phyloP scores from a whole-genome alignment of 345 rosid species.

The Linum usitatissimum region DNA sequence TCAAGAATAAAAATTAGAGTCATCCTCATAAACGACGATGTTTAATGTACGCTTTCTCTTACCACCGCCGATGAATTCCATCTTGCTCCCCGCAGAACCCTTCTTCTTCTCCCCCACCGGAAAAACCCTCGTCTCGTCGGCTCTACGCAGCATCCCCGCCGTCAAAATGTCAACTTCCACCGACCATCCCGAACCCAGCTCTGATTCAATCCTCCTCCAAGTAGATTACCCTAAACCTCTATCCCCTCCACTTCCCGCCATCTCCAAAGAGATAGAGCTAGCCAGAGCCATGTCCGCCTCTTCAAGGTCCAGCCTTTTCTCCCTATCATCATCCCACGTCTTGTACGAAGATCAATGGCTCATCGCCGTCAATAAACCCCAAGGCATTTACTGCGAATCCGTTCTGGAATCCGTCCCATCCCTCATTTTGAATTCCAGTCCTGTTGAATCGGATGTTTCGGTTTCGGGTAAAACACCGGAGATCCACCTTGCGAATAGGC shows the following conservation, averaged over 20 bases:
- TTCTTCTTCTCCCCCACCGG: not conserved
- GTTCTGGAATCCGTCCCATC: not conserved
- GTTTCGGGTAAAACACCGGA: conserved; percentile 34
- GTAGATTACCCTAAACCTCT: conserved; percentile 29
- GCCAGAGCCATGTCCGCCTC: conserved; percentile 74
- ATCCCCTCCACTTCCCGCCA: conserved; percentile 53
- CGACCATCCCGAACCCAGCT: not conserved
- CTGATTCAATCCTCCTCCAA: not conserved
- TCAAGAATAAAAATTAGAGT: too few species aligned
- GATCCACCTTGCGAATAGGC: conserved; percentile 77
- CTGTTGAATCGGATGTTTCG: not conserved
- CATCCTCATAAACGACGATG: too few species aligned
- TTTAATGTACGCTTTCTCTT: too few species aligned
- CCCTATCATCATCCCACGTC: conserved; percentile 33
- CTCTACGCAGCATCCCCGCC: not conserved
- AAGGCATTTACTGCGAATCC: conserved; percentile 24
- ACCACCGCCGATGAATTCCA: not conserved
- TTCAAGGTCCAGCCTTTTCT: conserved; percentile 54
- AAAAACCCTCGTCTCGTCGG: not conserved
- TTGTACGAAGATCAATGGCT: conserved; percentile 80
- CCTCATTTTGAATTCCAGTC: not conserved
- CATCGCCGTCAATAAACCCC: conserved; percentile 68
- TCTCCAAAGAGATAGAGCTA: conserved; percentile 64
- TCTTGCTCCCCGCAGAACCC: not conserved
- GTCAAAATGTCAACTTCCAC: not conserved